These are phyloP conservation scores for Pharnaceum exiguum DNA, from an alignment of 148 eudicot genomes.

Conservation along the genomic window DNA sequence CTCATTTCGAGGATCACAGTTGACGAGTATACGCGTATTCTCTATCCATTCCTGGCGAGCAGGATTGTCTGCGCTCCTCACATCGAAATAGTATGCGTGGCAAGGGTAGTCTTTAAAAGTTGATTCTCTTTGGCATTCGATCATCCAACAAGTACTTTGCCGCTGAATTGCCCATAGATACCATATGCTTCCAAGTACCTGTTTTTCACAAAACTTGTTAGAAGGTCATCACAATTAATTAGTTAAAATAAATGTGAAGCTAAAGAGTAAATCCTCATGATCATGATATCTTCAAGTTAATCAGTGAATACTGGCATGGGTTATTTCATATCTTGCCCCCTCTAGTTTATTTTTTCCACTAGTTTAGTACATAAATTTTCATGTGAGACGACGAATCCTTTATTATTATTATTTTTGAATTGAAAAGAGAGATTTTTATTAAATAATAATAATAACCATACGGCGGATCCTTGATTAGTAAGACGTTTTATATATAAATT, in stretches of 20 bases:
- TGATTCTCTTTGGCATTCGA: constrained; percentile 40
- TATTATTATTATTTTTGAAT: too few relatives aligned
- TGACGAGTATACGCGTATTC: constrained; percentile 32
- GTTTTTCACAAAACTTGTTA: constrained; percentile 19
- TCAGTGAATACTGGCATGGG: too few relatives aligned
- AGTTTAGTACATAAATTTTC: too few relatives aligned
- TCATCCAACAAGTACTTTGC: constrained; percentile 62
- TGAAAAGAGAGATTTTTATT: too few relatives aligned
- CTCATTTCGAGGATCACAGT: constrained; percentile 40
- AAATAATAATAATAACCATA: too few relatives aligned
- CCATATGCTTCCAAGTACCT: constrained; percentile 84
- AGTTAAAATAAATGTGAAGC: background rate
- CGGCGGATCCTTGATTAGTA: too few relatives aligned
- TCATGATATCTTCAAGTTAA: too few relatives aligned
- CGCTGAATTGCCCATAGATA: constrained; percentile 77
- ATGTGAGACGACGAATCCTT: too few relatives aligned
- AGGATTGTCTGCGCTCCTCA: background rate
- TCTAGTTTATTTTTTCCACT: too few relatives aligned
- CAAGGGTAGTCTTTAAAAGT: constrained; percentile 35
- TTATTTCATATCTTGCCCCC: too few relatives aligned
- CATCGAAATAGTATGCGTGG: constrained; percentile 34
- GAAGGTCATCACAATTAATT: background rate
- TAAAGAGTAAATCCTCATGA: too few relatives aligned
- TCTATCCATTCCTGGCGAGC: constrained; percentile 45
- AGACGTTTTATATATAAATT: too few relatives aligned